phyloP scores from a whole-genome alignment of 805 yeast species.

The Kazachstania psychrophila region DNA sequence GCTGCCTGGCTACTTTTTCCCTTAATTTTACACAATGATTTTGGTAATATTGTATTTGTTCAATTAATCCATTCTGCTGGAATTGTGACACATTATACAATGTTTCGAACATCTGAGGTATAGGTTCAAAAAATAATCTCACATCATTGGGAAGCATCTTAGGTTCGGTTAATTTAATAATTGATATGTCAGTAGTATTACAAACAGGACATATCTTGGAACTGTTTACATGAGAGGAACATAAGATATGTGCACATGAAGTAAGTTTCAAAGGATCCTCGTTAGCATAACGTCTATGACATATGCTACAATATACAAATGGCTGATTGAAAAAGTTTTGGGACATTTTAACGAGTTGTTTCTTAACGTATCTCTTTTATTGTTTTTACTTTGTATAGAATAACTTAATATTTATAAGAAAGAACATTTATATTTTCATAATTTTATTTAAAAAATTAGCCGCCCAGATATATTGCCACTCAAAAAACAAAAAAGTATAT shows the following conservation, averaged over 20 bases:
- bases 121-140: conserved; percentile 20
- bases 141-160: conserved; percentile 20
- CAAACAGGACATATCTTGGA: conserved; percentile 16
- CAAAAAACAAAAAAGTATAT: no score
- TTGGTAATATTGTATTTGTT: conserved; percentile 22
- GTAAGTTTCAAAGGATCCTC: conserved; percentile 26
- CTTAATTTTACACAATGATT: conserved; percentile 16
- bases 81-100: conserved; percentile 24
- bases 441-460: no score
- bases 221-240: conserved; percentile 23
- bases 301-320: conserved; percentile 29
- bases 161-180: conserved; percentile 13
- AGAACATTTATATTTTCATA: no score
- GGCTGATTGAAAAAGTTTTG: conserved; percentile 22
- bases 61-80: conserved; percentile 20
- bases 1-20: conserved; percentile 23
- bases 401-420: no score
- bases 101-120: conserved; percentile 19
- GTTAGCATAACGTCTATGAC: conserved; percentile 20
- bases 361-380: no score
- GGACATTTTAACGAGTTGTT: conserved; percentile 5
- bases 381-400: no score
- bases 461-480: no score
- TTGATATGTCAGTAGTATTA: conserved; percentile 14
- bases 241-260: conserved; percentile 34